Evolutionary conservation across 495 filamentous ascomycete genomes (phyloP), one percentile per base, ranked within the genome.

Genomic region (Tetracladium marchalianum): DNA sequence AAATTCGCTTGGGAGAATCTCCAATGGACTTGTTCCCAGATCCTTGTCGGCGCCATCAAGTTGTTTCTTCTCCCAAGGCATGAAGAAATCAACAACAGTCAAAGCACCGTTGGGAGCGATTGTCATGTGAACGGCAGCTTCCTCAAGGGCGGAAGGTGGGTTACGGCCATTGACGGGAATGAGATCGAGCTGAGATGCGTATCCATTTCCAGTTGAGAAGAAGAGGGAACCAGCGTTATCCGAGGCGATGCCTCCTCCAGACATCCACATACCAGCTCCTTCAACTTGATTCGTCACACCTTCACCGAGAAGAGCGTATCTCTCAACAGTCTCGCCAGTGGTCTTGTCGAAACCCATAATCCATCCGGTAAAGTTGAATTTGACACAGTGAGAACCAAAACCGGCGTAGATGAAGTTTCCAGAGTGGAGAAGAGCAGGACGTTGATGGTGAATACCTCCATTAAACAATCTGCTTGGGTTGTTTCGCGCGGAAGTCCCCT

Each of bases 281-380:
- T 37, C 18, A 16, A 51, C 53, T 9, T 44, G 49, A 12, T 56
- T 56, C 1, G 59, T 55, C 1, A 57, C 60, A 12, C 49, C 55
- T 9, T 36, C 45, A 22, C 62, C 63, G 53, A 68, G 59, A 46
- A 58, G 70, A 3, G 69, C 64, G 37, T 60, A 51, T 33, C 57
- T 58, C 2, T 65, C 63, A 7, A 74, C 55, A 19, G 60, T 46
- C 11, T 54, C 54, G 9, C 67, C 71, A 33, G 59, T 63, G 0
- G 56, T 66, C 38, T 67, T 69, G 48, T 71, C 54, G 59, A 64
- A 71, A 11, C 70, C 66, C 13, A 70, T 63, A 17, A 72, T 52
- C 54, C 63, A 69, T 19, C 69, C 68, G 2, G 69, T 72, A 36
- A 67, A 70, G 44, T 72, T 71, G 53, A 59, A 72, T 41, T 69